These are phyloP conservation scores for Brettanomyces custersianus DNA, from an alignment of 805 yeast species.

Conservation along the genomic window DNA sequence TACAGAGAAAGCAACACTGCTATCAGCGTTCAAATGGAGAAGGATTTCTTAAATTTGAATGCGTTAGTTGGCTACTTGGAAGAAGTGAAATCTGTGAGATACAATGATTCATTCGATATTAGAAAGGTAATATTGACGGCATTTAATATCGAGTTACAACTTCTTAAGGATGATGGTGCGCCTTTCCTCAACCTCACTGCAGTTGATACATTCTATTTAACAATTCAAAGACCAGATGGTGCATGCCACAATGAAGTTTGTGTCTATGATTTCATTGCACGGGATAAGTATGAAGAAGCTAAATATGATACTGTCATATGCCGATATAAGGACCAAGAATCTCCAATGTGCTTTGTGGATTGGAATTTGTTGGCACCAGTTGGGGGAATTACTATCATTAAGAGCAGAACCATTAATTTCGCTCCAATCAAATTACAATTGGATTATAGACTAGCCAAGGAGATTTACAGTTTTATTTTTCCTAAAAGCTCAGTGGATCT, in stretches of 20 bases:
- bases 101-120: constrained; percentile 27
- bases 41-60: constrained; percentile 15
- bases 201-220: constrained; percentile 48
- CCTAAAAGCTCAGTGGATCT: constrained; percentile 12
- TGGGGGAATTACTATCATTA: constrained; percentile 56
- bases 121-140: constrained; percentile 53
- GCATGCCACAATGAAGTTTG: constrained; percentile 56
- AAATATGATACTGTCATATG: constrained; percentile 64
- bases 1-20: constrained; percentile 5
- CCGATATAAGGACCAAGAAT: constrained; percentile 9
- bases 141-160: constrained; percentile 63
- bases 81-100: constrained; percentile 19
- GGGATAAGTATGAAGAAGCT: constrained; percentile 52
- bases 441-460: constrained; percentile 45
- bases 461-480: constrained; percentile 30
- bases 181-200: constrained; percentile 73
- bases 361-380: constrained; percentile 55
- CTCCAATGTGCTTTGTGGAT: constrained; percentile 30
- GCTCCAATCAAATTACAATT: constrained; percentile 50
- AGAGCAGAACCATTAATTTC: constrained; percentile 36
- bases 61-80: constrained; percentile 21
- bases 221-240: constrained; percentile 59
- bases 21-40: constrained; percentile 22
- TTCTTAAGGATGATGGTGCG: constrained; percentile 47
- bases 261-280: constrained; percentile 62